Conservation (phyloP, 495 filamentous ascomycete species). For the Penicillium waksmanii region DNA sequence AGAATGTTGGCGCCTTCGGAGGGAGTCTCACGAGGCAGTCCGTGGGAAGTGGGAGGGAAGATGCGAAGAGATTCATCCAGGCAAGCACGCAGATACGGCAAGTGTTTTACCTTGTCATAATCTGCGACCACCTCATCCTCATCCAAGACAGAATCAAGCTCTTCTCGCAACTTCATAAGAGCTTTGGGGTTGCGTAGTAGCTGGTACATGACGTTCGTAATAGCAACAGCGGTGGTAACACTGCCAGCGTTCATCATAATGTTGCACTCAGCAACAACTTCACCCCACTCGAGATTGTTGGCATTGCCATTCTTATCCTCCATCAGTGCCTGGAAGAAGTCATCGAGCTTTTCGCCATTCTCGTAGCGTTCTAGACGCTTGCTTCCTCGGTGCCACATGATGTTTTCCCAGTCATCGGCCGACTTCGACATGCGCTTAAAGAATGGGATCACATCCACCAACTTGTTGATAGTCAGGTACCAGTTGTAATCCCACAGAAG, state of each 20-base stretch:
- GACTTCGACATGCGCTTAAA: slow-evolving; percentile 33
- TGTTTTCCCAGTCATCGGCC: slow-evolving; percentile 38
- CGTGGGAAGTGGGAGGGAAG: slow-evolving; percentile 42
- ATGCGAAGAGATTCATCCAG: slow-evolving; percentile 54
- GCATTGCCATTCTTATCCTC: slow-evolving; percentile 53
- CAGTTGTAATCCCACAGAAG: slow-evolving; percentile 54
- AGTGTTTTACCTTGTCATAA: slow-evolving; percentile 48
- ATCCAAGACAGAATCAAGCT: slow-evolving; percentile 55
- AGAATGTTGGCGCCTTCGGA: slow-evolving; percentile 42
- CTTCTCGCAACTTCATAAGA: slow-evolving; percentile 57
- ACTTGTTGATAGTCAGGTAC: slow-evolving; percentile 40
- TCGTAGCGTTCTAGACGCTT: slow-evolving; percentile 47
- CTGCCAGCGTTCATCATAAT: slow-evolving; percentile 58
- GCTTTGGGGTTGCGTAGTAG: slow-evolving; percentile 56
- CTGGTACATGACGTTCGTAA: slow-evolving; percentile 57
- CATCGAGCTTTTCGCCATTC: slow-evolving; percentile 56
- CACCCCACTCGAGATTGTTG: slow-evolving; percentile 39
- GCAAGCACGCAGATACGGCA: slow-evolving; percentile 48
- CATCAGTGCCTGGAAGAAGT: slow-evolving; percentile 61
- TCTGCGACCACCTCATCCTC: slow-evolving; percentile 42
- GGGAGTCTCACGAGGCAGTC: slow-evolving; percentile 41
- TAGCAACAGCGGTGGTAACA: slow-evolving; percentile 57
- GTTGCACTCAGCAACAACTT: slow-evolving; percentile 39
- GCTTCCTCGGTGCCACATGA: slow-evolving; percentile 44
- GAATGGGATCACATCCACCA: slow-evolving; percentile 38